A percentile compares a stretch with the other conserved stretches of the same genome.
phyloP scores from a whole-genome alignment of 495 filamentous ascomycete genomes.

The Aspergillus hancockii region DNA sequence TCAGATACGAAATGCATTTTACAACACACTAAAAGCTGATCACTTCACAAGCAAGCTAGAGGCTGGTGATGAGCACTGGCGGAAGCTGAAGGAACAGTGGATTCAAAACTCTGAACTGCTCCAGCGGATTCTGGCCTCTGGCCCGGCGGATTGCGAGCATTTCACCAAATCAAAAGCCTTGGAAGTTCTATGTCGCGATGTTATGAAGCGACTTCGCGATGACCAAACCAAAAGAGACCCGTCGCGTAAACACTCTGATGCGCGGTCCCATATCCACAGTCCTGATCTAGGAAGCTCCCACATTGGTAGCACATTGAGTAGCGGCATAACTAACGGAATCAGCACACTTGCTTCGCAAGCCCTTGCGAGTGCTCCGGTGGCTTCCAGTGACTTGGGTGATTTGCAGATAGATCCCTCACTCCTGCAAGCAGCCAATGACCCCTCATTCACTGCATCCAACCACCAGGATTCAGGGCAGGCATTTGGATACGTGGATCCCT shows the following conservation, averaged over 20 bases:
- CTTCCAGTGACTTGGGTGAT: constrained; percentile 47
- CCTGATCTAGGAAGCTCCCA: constrained; percentile 25
- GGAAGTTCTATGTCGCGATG: constrained; percentile 70
- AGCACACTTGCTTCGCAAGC: constrained; percentile 54
- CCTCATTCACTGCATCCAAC: constrained; percentile 40
- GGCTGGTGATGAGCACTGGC: constrained; percentile 71
- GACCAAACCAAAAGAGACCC: constrained; percentile 64
- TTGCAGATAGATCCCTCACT: constrained; percentile 69
- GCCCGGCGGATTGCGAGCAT: constrained; percentile 55
- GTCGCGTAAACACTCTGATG: constrained; percentile 45
- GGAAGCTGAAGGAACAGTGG: constrained; percentile 69
- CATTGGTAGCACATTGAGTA: constrained; percentile 28
- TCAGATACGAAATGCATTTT: constrained; percentile 64
- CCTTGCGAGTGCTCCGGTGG: constrained; percentile 47
- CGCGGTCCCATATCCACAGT: constrained; percentile 27
- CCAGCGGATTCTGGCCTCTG: constrained; percentile 55
- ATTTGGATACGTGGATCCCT: constrained; percentile 41
- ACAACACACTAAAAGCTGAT: constrained; percentile 64
- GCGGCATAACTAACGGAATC: constrained; percentile 48
- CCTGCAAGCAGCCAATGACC: constrained; percentile 53
- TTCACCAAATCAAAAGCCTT: constrained; percentile 63
- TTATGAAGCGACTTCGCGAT: constrained; percentile 71
- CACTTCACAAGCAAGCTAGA: constrained; percentile 75
- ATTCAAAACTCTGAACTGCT: constrained; percentile 58
- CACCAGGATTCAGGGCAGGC: constrained; percentile 41